Base-by-base conservation (phyloP, 495 filamentous ascomycete genomes). In the Penicillium macrosclerotiorum region DNA sequence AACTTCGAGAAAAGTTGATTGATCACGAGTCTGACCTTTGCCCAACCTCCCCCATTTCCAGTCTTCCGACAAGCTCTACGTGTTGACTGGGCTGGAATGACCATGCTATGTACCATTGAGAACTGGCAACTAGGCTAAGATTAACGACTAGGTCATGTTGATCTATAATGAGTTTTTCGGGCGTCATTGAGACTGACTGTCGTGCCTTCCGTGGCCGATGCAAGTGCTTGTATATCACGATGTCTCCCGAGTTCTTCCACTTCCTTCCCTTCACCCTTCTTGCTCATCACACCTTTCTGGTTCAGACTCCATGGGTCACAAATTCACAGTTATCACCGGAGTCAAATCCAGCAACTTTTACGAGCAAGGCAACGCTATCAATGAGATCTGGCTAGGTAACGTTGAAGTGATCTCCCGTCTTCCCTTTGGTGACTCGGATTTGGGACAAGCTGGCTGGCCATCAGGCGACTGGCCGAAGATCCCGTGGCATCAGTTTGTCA, bases 401-500 rank as follows among this genome's bases (percentile, higher is more conserved):
- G 31, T 65, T 16, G 67, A 71, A 35, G 7, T 68, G 24, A 59
- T 71, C 32, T 71, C 67, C n/a, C 61, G 60, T 33, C 50, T 71
- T 1, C 67, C 67, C 3, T 71, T 71, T 36, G 61, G 61, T 1
- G 65, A 68, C 19, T 63, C 59, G 8, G 67, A 71, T 30, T 40
- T 65, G 30, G 59, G 52, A 2, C 67, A 71, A 52, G 61, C 65
- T 0, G 52, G 61, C 8, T 71, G 67, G 67, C 57, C 60, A 8
- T 12, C 22, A 0, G 54, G 53, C 1, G 47, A 46, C n/a, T 59
- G 52, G 36, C 67, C 67, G 5, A 71, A 71, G 37, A 67, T 71
- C 9, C 67, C 67, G 0, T 71, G 67, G 67, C 65, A 67, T 55
- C 61, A 71, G 8, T 71, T 71, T 30, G 63, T 68, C 32, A 71